Base-by-base conservation (phyloP, 1,139 yeast genomes). In the Insectozyma bohioensis region DNA sequence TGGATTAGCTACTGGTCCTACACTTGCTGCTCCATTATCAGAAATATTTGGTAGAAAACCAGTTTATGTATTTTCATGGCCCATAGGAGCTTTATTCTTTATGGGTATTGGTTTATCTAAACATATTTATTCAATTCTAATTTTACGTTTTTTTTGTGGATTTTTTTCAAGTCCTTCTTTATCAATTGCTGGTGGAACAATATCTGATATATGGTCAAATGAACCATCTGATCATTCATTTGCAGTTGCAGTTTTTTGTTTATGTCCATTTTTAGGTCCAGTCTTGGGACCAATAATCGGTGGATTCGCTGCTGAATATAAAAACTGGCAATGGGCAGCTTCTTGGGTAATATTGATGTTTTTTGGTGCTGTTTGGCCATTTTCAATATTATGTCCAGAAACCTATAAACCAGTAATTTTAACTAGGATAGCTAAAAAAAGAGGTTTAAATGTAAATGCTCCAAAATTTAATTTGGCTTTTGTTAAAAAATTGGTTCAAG, bases 141-240 rank as follows among this genome's bases (percentile, higher is more conserved):
- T 86, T 2, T 61, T 85, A 33, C 68, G 97, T 46, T 85, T 87
- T 53, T 75, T 88, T 46, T 74, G 88, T 23, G 97, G 97, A 3
- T 67, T 83, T 20, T 69, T 84, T 37, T 85, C 94, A 1, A 78
- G 92, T 4, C 96, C 96, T 4, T 87, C 95, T 0, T 67, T 88
- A 52, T 80, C 95, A 4, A 78, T 85, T 45, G 95, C 92, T 9
- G 94, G 90, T 38, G 97, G 95, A 39, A 78, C 95, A 4, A 74
- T 87, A 40, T 72, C 83, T 38, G 97, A 88, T 58, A 60, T 82
- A 26, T 82, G 86, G 81, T 47, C 57, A 3, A 41, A 45, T 18
- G 72, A 68, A 26, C 76, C 78, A n/a, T 72, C 69, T 28, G 78
- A 78, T 49, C 61, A 78, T 51, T 83, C 85, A 11, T 48, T 80